Evolutionary conservation across 2,329 filamentous ascomycete species (phyloP).

Genomic region (Colletotrichum sp.): DNA sequence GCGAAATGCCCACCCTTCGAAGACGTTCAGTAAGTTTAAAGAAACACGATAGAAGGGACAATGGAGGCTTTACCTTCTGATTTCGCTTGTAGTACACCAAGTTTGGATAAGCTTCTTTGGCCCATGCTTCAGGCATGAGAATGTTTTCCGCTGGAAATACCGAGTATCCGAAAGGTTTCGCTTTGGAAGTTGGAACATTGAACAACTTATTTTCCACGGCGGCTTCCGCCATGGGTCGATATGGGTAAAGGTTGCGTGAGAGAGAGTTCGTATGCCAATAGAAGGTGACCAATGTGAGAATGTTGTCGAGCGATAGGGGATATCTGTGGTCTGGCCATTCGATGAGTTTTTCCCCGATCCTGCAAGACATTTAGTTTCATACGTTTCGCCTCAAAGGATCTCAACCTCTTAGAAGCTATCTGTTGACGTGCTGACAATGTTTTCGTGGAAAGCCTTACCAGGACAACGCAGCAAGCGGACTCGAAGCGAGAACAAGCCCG

Average conservation of each 20-base stretch:
- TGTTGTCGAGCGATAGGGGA: conserved; percentile 41
- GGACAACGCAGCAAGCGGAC: conserved; percentile 59
- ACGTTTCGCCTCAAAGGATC: background rate
- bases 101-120: background rate
- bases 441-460: conserved; percentile 38
- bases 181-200: background rate
- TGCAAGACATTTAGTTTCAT: conserved; percentile 23
- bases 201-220: background rate
- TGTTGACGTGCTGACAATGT: no score
- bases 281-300: conserved; percentile 54
- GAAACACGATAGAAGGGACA: background rate
- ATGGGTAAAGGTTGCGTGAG: conserved; percentile 47
- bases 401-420: background rate
- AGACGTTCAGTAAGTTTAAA: background rate
- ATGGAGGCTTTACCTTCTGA: background rate
- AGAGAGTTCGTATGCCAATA: conserved; percentile 61
- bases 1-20: background rate
- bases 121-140: background rate
- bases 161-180: background rate
- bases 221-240: background rate
- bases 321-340: conserved; percentile 52
- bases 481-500: conserved; percentile 56
- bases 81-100: background rate
- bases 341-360: conserved; percentile 61
- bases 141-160: background rate